phyloP scores from a whole-genome alignment of 2,329 filamentous ascomycete species.

The Sphaerostilbella broomeana region DNA sequence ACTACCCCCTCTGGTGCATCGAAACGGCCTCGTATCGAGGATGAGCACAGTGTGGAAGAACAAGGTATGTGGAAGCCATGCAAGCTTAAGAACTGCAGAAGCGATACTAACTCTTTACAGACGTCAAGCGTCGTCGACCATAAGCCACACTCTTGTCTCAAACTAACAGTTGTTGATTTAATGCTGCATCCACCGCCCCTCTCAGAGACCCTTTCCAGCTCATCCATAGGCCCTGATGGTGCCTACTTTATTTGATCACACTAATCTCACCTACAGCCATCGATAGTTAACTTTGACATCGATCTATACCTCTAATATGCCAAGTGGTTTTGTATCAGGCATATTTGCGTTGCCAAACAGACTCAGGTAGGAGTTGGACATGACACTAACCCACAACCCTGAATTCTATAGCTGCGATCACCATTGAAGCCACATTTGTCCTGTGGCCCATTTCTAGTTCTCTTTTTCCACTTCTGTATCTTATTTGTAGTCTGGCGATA shows the following conservation, averaged over 20 bases:
- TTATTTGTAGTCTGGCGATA: neutral
- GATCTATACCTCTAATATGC: neutral
- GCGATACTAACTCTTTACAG: conserved; percentile 13
- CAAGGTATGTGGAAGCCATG: conserved; percentile 12
- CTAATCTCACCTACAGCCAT: conserved; percentile 1
- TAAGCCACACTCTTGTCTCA: conserved; percentile 4
- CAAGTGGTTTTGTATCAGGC: neutral
- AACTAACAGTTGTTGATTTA: conserved; percentile 6
- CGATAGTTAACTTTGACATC: neutral
- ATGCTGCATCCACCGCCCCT: neutral
- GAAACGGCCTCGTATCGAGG: conserved; percentile 16
- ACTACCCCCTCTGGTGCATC: conserved; percentile 1
- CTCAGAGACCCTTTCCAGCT: neutral
- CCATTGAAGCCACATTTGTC: neutral
- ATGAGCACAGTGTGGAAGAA: conserved; percentile 14
- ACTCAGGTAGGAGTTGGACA: conserved; percentile 2
- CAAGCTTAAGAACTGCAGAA: neutral
- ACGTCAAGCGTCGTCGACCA: conserved; percentile 17
- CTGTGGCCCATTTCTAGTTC: neutral
- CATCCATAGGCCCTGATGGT: neutral
- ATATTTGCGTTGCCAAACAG: neutral
- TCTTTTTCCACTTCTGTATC: neutral
- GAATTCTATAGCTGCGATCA: conserved; percentile 5
- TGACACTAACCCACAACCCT: conserved; percentile 2
- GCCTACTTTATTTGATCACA: neutral